Conservation (phyloP, 768 basidiomycete genomes). For the Suillus lakei region DNA sequence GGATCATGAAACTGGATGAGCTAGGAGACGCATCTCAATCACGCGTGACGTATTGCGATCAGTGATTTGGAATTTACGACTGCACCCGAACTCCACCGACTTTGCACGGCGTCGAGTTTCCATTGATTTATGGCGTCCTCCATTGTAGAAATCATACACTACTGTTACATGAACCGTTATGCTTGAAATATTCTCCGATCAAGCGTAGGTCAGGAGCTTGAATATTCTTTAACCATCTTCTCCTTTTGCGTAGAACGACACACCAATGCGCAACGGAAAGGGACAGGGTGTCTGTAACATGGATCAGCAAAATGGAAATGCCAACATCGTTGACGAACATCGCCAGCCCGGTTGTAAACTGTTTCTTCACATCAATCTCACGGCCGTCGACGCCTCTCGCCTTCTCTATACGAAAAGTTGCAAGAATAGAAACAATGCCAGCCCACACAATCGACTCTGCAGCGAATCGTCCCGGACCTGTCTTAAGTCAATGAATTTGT, state of each 20-base stretch:
- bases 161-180: neutral
- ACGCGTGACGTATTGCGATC: no score
- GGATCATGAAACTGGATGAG: no score
- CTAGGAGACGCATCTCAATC: no score
- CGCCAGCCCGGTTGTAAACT: neutral
- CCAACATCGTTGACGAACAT: neutral
- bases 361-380: neutral
- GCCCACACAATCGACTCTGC: slow-evolving; percentile 9
- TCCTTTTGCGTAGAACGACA: slow-evolving; percentile 2
- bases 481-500: neutral
- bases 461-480: slow-evolving; percentile 15
- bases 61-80: no score
- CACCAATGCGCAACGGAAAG: slow-evolving; percentile 2
- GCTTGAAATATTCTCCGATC: neutral
- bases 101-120: no score
- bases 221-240: neutral
- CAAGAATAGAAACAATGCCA: slow-evolving; percentile 21
- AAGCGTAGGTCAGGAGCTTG: neutral
- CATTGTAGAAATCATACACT: neutral
- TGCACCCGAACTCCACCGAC: no score
- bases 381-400: neutral
- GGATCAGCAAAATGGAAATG: neutral
- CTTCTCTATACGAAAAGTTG: slow-evolving; percentile 21
- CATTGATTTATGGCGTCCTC: no score
- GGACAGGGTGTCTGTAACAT: neutral